Evolutionary conservation across 129 eudicot genomes (phyloP), one percentile per base, ranked within the genome.

Genomic region (Flaveria ramosissima): DNA sequence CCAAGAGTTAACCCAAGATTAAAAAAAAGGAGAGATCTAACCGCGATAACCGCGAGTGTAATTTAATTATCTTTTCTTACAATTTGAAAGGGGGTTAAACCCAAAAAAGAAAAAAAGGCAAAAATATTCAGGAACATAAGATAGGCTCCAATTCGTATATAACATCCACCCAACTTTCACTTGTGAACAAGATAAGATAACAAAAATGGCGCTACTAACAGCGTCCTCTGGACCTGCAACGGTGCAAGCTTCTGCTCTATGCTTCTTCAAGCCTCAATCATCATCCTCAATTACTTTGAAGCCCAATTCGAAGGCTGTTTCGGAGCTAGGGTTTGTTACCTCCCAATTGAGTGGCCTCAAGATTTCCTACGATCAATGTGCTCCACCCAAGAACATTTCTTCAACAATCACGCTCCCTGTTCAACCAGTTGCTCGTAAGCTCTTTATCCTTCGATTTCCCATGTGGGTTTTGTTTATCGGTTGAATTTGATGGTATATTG

Each of bases 371-470:
- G 41, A 53, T 63, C 77, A 76, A 43, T 26, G 61, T 72, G 71
- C 42, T 41, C 66, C 23, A 9, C 81, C 81, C 57, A 57, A 12
- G 2, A 81, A 84, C 79, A 71, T 91, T 71, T 90, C 91, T 26
- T 74, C 85, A 10, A 84, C 92, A 2, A 51, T 67, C 67, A 85
- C 74, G 73, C 89, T 78, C 71, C 81, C 90, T 32, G 72, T 93
- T 80, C 95, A 76, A 26, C 92, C 95, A 36, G 85, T 90, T 67
- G 96, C 97, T 51, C 91, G 98, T 93, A 93, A 87, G 60, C 71
- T 51, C 59, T 67, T 48, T 36, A 41, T 43, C 45, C 46, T 30
- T 83, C 23, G 6, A 14, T 69, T 39, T 50, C 55, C 14, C 13
- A 10, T 59, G 45, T 2, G 56, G 68, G 66, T 60, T 23, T 26